Conservation (phyloP, 1,284 basidiomycete species). For the Cryptococcus deneoformans region DNA sequence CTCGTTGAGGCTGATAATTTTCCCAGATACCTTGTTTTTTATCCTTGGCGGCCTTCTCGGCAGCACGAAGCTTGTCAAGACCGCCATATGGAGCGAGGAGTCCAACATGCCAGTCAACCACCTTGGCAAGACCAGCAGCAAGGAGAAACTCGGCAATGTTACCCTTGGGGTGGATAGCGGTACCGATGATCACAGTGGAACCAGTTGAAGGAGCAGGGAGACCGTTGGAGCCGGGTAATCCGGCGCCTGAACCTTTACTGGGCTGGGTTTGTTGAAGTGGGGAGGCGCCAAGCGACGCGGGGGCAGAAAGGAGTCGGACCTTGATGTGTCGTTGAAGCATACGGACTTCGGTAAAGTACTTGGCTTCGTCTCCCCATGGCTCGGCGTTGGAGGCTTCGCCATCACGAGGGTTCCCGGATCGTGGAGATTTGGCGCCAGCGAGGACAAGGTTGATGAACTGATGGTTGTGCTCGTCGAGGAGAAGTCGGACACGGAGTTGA, state of each 20-base stretch:
- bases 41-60: conserved; percentile 82
- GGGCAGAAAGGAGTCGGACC: conserved; percentile 78
- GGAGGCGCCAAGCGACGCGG: conserved; percentile 49
- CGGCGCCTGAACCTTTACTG: conserved; percentile 37
- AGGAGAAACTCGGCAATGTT: conserved; percentile 92
- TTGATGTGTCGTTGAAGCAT: conserved; percentile 77
- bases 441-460: conserved; percentile 56
- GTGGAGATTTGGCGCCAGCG: conserved; percentile 80
- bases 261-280: conserved; percentile 69
- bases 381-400: conserved; percentile 66
- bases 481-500: conserved; percentile 80
- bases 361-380: conserved; percentile 84
- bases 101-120: conserved; percentile 98
- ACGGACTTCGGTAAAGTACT: conserved; percentile 90
- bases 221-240: conserved; percentile 12
- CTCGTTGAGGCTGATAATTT: conserved; percentile 51
- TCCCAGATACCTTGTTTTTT: conserved; percentile 74
- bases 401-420: conserved; percentile 62
- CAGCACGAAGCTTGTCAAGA: conserved; percentile 80
- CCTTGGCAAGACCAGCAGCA: conserved; percentile 77
- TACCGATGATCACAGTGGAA: conserved; percentile 85
- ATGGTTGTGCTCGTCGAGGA: conserved; percentile 83
- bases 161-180: conserved; percentile 84
- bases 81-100: conserved; percentile 76
- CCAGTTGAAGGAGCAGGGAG: conserved; percentile 52